Evolutionary conservation across 805 yeast species (phyloP).

Genomic region (Yarrowia sp.): DNA sequence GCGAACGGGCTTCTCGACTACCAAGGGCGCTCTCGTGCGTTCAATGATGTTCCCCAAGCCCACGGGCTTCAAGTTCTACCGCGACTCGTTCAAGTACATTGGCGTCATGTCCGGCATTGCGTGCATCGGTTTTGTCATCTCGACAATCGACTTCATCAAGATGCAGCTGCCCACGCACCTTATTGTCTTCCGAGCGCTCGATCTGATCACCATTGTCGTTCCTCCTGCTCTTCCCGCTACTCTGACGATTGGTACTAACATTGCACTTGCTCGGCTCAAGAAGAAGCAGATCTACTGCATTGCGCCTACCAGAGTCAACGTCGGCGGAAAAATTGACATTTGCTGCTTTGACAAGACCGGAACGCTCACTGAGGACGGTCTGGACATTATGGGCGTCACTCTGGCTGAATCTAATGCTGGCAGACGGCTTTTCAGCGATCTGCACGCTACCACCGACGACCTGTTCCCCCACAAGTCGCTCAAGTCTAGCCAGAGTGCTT

Average conservation of each 20-base stretch:
- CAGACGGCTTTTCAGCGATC: conserved; percentile 26
- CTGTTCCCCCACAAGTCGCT: conserved; percentile 3
- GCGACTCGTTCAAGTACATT: conserved; percentile 92
- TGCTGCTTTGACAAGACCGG: conserved; percentile 97
- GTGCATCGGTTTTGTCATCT: conserved; percentile 72
- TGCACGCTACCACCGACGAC: conserved; percentile 25
- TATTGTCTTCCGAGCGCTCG: conserved; percentile 85
- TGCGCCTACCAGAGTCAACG: conserved; percentile 89
- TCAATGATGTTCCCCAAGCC: conserved; percentile 98
- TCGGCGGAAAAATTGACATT: conserved; percentile 92
- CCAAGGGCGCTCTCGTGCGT: conserved; percentile 89
- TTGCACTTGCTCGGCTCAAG: conserved; percentile 77
- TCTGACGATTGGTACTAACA: conserved; percentile 90
- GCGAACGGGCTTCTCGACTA: conserved; percentile 90
- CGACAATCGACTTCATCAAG: conserved; percentile 77
- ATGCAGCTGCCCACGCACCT: conserved; percentile 66
- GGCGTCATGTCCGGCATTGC: conserved; percentile 93
- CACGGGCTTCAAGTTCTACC: conserved; percentile 85
- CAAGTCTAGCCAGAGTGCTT: conserved; percentile 31
- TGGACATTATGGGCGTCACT: conserved; percentile 76
- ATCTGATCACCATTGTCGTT: conserved; percentile 91
- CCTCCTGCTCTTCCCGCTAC: conserved; percentile 99
- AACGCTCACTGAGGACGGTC: conserved; percentile 93
- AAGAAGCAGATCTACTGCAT: conserved; percentile 76
- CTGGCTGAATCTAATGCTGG: conserved; percentile 32